A percentile compares a stretch with the other conserved stretches of the same genome.
phyloP scores from a whole-genome alignment of 768 basidiomycete species.

The Leccinum longicurvipes region DNA sequence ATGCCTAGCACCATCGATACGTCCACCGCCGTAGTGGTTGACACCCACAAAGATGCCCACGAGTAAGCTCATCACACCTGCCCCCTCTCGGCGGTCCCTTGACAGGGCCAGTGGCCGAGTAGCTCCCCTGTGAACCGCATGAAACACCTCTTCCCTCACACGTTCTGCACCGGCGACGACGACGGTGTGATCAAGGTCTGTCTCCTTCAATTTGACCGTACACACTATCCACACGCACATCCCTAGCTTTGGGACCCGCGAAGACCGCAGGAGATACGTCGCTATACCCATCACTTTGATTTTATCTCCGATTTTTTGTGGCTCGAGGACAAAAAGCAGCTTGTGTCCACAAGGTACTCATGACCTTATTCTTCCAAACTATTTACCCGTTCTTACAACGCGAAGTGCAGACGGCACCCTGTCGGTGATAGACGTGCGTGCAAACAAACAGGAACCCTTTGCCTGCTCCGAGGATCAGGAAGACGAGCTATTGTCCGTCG shows the following conservation, averaged over 20 bases:
- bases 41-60: slow-evolving; percentile 52
- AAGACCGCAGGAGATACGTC: slow-evolving; percentile 55
- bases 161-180: slow-evolving; percentile 87
- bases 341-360: slow-evolving; percentile 80
- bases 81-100: slow-evolving; percentile 15
- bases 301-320: slow-evolving; percentile 93
- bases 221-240: neutral
- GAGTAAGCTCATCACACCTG: slow-evolving; percentile 49
- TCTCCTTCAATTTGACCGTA: neutral
- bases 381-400: neutral
- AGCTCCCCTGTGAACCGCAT: slow-evolving; percentile 88
- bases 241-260: slow-evolving; percentile 87
- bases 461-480: slow-evolving; percentile 95
- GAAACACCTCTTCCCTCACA: slow-evolving; percentile 61
- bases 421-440: slow-evolving; percentile 87
- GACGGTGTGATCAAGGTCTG: slow-evolving; percentile 89
- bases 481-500: slow-evolving; percentile 86
- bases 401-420: slow-evolving; percentile 88
- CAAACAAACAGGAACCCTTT: slow-evolving; percentile 71
- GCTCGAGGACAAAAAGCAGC: slow-evolving; percentile 77
- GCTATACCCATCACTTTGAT: slow-evolving; percentile 87
- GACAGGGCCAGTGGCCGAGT: slow-evolving; percentile 33
- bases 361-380: neutral
- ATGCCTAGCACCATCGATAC: slow-evolving; percentile 63
- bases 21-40: slow-evolving; percentile 46